A percentile compares a stretch with the other conserved stretches of the same genome.
These are phyloP conservation scores for Ammopiptanthus mongolicus DNA, from an alignment of 306 rosid genomes.

Conservation along the genomic window DNA sequence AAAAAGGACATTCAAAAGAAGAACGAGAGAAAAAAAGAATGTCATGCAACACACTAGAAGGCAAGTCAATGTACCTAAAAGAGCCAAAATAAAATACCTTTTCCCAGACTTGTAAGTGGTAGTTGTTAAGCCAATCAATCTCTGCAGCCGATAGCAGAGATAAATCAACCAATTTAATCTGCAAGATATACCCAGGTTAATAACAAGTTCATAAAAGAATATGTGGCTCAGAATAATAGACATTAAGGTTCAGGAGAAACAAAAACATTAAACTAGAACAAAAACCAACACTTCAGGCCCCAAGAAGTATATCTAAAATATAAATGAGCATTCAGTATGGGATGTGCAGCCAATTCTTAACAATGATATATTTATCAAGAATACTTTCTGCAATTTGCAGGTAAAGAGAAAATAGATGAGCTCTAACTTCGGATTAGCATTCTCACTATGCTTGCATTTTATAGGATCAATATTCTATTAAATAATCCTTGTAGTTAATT, in stretches of 20 bases:
- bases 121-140: slow-evolving; percentile 72
- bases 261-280: background rate
- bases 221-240: background rate
- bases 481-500: background rate
- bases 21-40: background rate
- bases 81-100: slow-evolving; percentile 49
- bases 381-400: background rate
- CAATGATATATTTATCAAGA: background rate
- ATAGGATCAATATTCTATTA: background rate
- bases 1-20: background rate
- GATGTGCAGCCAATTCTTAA: background rate
- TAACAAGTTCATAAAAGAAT: background rate
- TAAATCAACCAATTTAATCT: slow-evolving; percentile 75
- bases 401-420: background rate
- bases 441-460: background rate
- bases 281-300: slow-evolving; percentile 9
- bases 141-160: slow-evolving; percentile 71
- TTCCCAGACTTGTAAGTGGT: slow-evolving; percentile 88
- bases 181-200: slow-evolving; percentile 35
- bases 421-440: background rate
- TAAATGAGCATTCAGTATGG: background rate
- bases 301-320: slow-evolving; percentile 1
- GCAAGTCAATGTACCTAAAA: background rate
- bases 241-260: background rate
- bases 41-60: background rate